Evolutionary conservation across 129 eudicot species (phyloP), one percentile per base, ranked within the genome.

Genomic region (Silybum marianum): DNA sequence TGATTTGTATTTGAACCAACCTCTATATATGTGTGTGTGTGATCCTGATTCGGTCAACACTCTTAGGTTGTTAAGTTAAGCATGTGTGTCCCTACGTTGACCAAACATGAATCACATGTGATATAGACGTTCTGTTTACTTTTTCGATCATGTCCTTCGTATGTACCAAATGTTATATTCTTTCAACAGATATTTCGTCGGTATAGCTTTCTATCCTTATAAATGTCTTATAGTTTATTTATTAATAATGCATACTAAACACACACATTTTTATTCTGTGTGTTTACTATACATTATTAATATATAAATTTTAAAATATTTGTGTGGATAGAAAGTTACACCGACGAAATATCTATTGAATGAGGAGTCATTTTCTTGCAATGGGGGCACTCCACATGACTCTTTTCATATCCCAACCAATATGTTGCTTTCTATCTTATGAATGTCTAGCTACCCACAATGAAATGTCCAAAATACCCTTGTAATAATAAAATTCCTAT

Each of bases 341-440:
- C 66, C 63, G 63, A 51, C 63, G 63, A 16, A 51, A 51, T 51
- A 51, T 51, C 7, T 51, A 51, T 18, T 1, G 22, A 4, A 40
- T 9, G 48, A 58, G 10, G 23, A n/a, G 66, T 58, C 66, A 58
- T 18, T 58, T 58, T 58, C 66, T 58, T 18, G 23, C 23, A 58
- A n/a, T 58, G 63, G 63, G 63, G 63, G 63, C 63, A 16, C 63
- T 51, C 63, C 63, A 51, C 63, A 51, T 51, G 63, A 51, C 63
- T 51, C 63, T 51, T 51, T 51, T 51, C 63, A 51, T 7, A 51
- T 16, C 63, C 22, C 21, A 51, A 51, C 63, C 63, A 51, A 51
- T 22, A 58, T 16, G 65, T 58, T 58, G 65, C 65, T 58, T n/a
- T 58, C 23, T 18, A 58, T 58, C 66, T 10, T 58, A 58, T 58